These are phyloP conservation scores for Ophiocordyceps sinensis DNA, from an alignment of 2,329 filamentous ascomycete species.

Conservation along the genomic window DNA sequence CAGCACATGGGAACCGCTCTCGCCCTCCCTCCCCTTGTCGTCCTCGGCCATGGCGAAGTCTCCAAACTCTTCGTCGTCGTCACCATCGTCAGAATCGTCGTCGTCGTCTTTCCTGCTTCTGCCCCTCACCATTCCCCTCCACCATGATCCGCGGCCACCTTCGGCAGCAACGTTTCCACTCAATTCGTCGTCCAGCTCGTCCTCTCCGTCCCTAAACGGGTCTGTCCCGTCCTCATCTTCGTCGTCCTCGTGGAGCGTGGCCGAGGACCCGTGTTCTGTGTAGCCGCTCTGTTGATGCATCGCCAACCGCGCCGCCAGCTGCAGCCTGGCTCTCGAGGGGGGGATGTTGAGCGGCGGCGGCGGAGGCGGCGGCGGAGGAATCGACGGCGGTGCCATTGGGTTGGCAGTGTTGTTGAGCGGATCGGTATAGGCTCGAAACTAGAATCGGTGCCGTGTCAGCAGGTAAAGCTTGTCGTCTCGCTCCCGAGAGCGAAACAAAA, in stretches of 20 bases:
- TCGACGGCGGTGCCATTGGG: conserved; percentile 41
- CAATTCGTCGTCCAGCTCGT: conserved; percentile 37
- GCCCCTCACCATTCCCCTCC: conserved; percentile 27
- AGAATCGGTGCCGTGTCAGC: conserved; percentile 5
- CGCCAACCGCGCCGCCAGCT: conserved; percentile 77
- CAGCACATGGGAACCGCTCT: conserved; percentile 27
- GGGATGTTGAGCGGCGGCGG: conserved; percentile 71
- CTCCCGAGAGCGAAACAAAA: conserved; percentile 1
- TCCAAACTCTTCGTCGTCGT: conserved; percentile 51
- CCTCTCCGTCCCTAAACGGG: conserved; percentile 40
- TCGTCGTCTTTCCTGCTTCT: conserved; percentile 24
- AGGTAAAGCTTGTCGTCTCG: conserved; percentile 2
- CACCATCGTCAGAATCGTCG: conserved; percentile 22
- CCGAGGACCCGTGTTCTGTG: conserved; percentile 29
- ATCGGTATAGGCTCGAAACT: conserved; percentile 48
- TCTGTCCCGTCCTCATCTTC: conserved; percentile 20
- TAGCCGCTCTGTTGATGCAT: conserved; percentile 53
- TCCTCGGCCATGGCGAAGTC: conserved; percentile 54
- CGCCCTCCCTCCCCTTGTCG: conserved; percentile 12
- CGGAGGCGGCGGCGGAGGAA: conserved; percentile 50
- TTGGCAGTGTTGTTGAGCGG: conserved; percentile 30
- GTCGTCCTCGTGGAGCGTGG: conserved; percentile 23
- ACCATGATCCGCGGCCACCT: conserved; percentile 29
- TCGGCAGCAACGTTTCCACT: conserved; percentile 27
- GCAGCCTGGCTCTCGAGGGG: conserved; percentile 72